These are phyloP conservation scores for Penicillium daleae DNA, from an alignment of 495 filamentous ascomycete species.

Conservation along the genomic window DNA sequence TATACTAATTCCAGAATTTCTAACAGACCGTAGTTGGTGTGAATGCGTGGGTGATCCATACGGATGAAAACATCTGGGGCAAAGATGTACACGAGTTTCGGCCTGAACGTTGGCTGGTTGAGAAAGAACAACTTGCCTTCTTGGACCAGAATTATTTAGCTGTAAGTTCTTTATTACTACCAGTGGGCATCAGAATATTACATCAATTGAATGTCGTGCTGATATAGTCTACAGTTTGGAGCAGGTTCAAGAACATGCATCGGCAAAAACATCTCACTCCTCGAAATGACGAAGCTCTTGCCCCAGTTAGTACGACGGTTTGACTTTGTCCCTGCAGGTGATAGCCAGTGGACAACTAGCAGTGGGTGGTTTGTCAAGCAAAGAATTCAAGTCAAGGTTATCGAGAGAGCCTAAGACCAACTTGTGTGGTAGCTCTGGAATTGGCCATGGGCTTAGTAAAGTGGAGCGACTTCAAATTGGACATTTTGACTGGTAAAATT, in stretches of 20 bases:
- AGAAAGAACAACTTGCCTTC: not conserved
- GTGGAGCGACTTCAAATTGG: not conserved
- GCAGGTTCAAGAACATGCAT: conserved; percentile 37
- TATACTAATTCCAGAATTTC: not conserved
- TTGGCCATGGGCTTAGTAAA: not conserved
- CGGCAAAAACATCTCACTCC: conserved; percentile 40
- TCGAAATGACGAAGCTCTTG: conserved; percentile 38
- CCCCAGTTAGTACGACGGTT: conserved; percentile 32
- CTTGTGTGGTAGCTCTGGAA: not conserved
- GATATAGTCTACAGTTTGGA: conserved; percentile 31
- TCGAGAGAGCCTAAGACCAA: not conserved
- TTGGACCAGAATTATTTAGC: not conserved
- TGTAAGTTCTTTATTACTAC: not conserved
- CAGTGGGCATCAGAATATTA: not conserved
- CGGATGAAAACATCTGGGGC: conserved; percentile 59
- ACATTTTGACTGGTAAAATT: not conserved
- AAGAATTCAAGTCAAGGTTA: not conserved
- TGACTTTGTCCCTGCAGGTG: not conserved
- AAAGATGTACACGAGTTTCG: conserved; percentile 55
- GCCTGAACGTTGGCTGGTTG: not conserved
- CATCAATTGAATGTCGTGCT: not conserved
- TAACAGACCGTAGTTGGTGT: conserved; percentile 59
- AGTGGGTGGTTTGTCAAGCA: not conserved
- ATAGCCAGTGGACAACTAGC: not conserved
- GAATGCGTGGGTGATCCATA: conserved; percentile 64